Conservation (phyloP, 2,329 filamentous ascomycete species). For the Monilinia laxa region DNA sequence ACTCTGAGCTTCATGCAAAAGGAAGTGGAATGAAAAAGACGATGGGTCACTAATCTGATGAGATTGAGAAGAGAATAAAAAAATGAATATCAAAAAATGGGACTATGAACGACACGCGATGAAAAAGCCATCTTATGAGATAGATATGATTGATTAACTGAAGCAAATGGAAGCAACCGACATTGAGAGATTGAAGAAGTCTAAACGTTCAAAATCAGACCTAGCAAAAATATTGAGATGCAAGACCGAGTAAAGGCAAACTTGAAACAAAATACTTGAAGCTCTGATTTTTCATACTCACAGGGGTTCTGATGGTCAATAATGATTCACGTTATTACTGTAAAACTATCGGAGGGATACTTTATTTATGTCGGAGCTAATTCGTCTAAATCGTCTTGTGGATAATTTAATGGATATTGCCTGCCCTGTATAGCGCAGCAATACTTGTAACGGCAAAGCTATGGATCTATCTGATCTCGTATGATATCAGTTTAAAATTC, state of each 20-base stretch:
- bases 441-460: neutral
- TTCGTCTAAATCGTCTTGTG: neutral
- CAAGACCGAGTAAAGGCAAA: neutral
- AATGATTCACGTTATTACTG: neutral
- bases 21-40: neutral
- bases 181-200: neutral
- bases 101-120: neutral
- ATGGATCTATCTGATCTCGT: constrained; percentile 7
- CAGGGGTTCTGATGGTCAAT: neutral
- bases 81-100: constrained; percentile 10
- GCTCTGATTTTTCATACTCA: neutral
- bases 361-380: neutral
- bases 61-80: neutral
- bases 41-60: neutral
- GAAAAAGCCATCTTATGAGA: neutral
- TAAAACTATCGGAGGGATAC: neutral
- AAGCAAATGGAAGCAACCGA: neutral
- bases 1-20: neutral
- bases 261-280: neutral
- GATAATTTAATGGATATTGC: neutral
- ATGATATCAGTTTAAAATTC: neutral
- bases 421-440: neutral
- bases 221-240: neutral
- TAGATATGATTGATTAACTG: neutral
- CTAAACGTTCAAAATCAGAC: neutral